These are phyloP conservation scores for Vanrija sp. DNA, from an alignment of 1,284 basidiomycete genomes.

Conservation along the genomic window DNA sequence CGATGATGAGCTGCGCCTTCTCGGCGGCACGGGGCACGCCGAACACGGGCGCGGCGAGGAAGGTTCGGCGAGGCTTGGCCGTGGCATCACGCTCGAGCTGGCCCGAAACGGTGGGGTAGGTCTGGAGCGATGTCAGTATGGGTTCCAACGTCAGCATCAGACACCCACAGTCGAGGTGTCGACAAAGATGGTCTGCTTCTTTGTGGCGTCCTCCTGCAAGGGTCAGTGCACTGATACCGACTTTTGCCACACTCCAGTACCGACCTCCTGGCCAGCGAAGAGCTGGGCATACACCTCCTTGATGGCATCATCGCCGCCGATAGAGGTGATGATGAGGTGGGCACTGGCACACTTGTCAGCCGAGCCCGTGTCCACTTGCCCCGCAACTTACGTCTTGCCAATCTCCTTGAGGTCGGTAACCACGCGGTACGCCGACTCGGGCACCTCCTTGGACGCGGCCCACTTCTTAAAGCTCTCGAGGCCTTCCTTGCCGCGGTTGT, in stretches of 20 bases:
- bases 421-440: constrained; percentile 33
- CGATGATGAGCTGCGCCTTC: constrained; percentile 64
- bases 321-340: constrained; percentile 74
- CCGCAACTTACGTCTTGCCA: constrained; percentile 33
- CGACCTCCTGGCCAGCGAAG: constrained; percentile 57
- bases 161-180: constrained; percentile 69
- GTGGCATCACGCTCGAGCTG: constrained; percentile 69
- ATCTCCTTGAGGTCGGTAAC: constrained; percentile 39
- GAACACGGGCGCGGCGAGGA: constrained; percentile 77
- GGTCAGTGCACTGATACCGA: not conserved
- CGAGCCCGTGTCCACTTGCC: not conserved
- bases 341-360: constrained; percentile 51
- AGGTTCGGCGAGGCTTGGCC: constrained; percentile 59
- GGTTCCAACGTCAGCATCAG: not conserved
- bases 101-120: constrained; percentile 68
- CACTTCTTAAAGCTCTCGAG: constrained; percentile 37
- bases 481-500: constrained; percentile 41
- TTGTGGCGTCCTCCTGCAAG: not conserved
- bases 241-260: not conserved
- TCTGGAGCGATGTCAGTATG: constrained; percentile 46
- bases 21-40: constrained; percentile 65
- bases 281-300: constrained; percentile 64
- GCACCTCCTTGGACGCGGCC: constrained; percentile 26
- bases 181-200: constrained; percentile 62
- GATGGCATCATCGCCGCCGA: constrained; percentile 70